Evolutionary conservation across 2,329 filamentous ascomycete genomes (phyloP), one percentile per base, ranked within the genome.

Genomic region (Trichoderma afroharzianum): DNA sequence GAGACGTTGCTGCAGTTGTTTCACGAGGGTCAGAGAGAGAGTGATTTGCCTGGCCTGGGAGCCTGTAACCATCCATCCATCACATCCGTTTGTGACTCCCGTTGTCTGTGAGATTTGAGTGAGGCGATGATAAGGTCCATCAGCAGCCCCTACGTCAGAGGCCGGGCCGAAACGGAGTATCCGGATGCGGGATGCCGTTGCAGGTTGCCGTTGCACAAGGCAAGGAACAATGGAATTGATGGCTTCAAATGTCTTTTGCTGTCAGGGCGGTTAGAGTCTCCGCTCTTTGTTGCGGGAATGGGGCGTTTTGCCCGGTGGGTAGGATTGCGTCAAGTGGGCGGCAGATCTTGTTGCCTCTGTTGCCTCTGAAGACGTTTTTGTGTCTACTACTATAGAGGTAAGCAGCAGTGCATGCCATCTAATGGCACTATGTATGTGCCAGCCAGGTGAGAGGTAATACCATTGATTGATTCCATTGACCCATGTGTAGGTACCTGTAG

Each of bases 81-180:
- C 9, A 6, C 43, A 47, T 47, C n/a, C 43, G n/a, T 21, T 21
- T 47, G 43, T 47, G 7, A 43, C 39, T 43, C 39, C 18, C 39
- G 36, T 39, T 5, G 36, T 39, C 36, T 39, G 36, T 39, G 36
- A 39, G 15, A 39, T 39, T 36, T 36, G 33, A 36, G 15, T 15
- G 36, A 39, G 36, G 36, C 15, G n/a, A 21, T 21, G 18, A 43
- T 43, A 43, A 47, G 18, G 43, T 1, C 43, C 43, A 47, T 47
- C 18, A 47, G 43, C 43, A 47, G 43, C 14, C 24, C 15, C 55
- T 68, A 68, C 55, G 66, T 68, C 66, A 68, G 55, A 30, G 66
- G 28, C 55, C 50, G 43, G 43, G 43, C 43, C 61, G 68, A 63
- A 63, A 66, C 68, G 68, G 62, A 71, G 68, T 57, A 63, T 71